Evolutionary conservation across 257 asterid genomes (phyloP), one percentile per base, ranked within the genome.

Genomic region (Solanum corneliomulleri): DNA sequence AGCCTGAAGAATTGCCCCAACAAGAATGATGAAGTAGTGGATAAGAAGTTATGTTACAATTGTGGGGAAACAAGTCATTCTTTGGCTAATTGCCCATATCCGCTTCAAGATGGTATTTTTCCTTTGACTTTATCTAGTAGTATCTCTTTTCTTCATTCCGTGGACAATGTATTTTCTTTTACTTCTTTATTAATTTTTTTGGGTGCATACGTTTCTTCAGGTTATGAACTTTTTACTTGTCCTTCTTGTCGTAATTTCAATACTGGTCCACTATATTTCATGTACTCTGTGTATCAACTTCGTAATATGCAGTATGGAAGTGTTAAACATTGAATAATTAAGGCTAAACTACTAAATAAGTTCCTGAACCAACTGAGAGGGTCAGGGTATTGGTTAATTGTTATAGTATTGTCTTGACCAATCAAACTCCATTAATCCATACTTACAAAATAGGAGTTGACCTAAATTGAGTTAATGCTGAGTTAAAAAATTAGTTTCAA

Each of bases 1-100:
- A 94, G 98, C 88, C 94, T 97, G 39, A 94, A 92, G 95, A 94
- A 93, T 91, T 97, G 99, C 90, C 95, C 94, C 23, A 91, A 93
- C 87, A 94, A 90, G 86, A 87, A 69, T 3, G 96, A 92, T 58
- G 92, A 94, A 39, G 68, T 91, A 4, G 27, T 86, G 18, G 95
- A 93, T 77, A 90, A 81, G 89, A 95, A 94, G 82, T 87, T 95
- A 86, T 97, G 99, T 90, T 97, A 94, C 87, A 96, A 95, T 87
- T 96, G 99, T 91, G 99, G 99, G 71, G 93, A 91, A 86, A 92
- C 82, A 83, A 97, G 96, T 66, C 99, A 97, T 91, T 93, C 99
- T 49, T 92, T 97, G 45, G 92, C 89, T 71, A 90, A 89, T 12
- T 97, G 99, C 89, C 91, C 91, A 0, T 90, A 87, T 69, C 99